Evolutionary conservation across 2,329 filamentous ascomycete genomes (phyloP).

Genomic region (Aspergillus pseudoglaucus): DNA sequence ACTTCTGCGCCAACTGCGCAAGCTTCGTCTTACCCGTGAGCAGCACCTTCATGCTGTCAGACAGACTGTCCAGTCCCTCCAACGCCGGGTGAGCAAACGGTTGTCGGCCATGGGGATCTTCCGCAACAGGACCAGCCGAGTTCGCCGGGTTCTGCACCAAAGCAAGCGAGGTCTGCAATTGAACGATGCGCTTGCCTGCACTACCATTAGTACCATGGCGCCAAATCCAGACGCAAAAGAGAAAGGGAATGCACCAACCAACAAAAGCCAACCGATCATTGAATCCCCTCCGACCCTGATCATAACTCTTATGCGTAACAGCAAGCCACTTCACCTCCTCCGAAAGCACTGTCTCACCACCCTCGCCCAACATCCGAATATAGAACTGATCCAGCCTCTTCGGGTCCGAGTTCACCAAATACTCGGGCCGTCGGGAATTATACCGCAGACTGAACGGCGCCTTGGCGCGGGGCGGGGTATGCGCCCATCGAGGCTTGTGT

Average conservation of each 20-base stretch:
- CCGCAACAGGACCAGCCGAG: conserved; percentile 19
- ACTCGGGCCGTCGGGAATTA: conserved; percentile 27
- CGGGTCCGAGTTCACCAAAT: conserved; percentile 71
- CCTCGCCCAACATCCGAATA: conserved; percentile 64
- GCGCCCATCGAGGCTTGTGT: conserved; percentile 58
- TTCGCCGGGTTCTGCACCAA: conserved; percentile 47
- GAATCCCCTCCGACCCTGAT: conserved; percentile 87
- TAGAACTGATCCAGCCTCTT: conserved; percentile 71
- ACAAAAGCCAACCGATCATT: conserved; percentile 89
- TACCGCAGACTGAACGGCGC: conserved; percentile 50
- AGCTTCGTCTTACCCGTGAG: conserved; percentile 61
- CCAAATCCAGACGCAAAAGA: background rate
- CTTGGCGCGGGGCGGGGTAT: conserved; percentile 64
- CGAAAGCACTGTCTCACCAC: conserved; percentile 65
- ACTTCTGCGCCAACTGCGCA: conserved; percentile 59
- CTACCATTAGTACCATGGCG: conserved; percentile 1
- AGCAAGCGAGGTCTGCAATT: conserved; percentile 59
- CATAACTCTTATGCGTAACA: conserved; percentile 96
- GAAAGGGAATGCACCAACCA: conserved; percentile 48
- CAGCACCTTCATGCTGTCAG: conserved; percentile 51
- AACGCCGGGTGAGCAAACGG: conserved; percentile 67
- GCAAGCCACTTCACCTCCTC: conserved; percentile 96
- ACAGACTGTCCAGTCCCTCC: conserved; percentile 67
- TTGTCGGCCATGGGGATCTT: conserved; percentile 51
- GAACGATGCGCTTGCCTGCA: conserved; percentile 56